Conservation (phyloP, 2,329 filamentous ascomycete species). For the Orbilia ellipsospora region DNA sequence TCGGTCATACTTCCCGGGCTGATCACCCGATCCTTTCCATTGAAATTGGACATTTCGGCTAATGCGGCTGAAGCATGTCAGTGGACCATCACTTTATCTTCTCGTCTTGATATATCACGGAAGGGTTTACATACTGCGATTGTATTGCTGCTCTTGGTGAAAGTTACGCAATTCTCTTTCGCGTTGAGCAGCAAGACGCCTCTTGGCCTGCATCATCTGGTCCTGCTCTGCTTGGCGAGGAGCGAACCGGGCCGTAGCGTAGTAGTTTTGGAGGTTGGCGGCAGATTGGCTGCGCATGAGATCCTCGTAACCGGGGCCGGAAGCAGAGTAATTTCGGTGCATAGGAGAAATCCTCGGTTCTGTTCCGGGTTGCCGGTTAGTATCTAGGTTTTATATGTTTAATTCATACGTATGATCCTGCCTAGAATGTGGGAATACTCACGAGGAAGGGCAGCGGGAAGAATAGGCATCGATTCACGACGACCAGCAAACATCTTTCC, state of each 20-base stretch:
- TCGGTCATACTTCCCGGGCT: slow-evolving; percentile 90
- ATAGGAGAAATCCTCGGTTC: slow-evolving; percentile 54
- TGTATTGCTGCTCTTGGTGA: slow-evolving; percentile 99
- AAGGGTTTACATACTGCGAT: slow-evolving; percentile 81
- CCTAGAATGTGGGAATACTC: slow-evolving; percentile 64
- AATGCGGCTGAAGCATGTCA: slow-evolving; percentile 64
- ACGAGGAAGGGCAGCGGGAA: slow-evolving; percentile 67
- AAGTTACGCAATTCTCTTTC: slow-evolving; percentile 99
- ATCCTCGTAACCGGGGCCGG: slow-evolving; percentile 62
- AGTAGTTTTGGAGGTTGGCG: slow-evolving; percentile 90
- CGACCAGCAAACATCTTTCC: slow-evolving; percentile 88
- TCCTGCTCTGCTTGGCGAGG: slow-evolving; percentile 90
- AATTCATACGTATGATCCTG: too few species aligned
- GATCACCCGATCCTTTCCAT: slow-evolving; percentile 84
- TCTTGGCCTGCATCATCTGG: slow-evolving; percentile 99
- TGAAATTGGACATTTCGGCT: slow-evolving; percentile 73
- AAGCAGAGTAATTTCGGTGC: slow-evolving; percentile 59
- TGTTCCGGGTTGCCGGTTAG: slow-evolving; percentile 51
- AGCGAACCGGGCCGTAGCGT: slow-evolving; percentile 92
- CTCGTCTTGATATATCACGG: neutral
- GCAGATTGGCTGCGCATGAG: slow-evolving; percentile 77
- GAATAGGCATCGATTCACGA: slow-evolving; percentile 80
- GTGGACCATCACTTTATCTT: slow-evolving; percentile 53
- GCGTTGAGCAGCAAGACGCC: slow-evolving; percentile 98
- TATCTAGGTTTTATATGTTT: slow-evolving; percentile 56